These are phyloP conservation scores for Ustilago loliicola DNA, from an alignment of 1,284 basidiomycete genomes.

Conservation along the genomic window DNA sequence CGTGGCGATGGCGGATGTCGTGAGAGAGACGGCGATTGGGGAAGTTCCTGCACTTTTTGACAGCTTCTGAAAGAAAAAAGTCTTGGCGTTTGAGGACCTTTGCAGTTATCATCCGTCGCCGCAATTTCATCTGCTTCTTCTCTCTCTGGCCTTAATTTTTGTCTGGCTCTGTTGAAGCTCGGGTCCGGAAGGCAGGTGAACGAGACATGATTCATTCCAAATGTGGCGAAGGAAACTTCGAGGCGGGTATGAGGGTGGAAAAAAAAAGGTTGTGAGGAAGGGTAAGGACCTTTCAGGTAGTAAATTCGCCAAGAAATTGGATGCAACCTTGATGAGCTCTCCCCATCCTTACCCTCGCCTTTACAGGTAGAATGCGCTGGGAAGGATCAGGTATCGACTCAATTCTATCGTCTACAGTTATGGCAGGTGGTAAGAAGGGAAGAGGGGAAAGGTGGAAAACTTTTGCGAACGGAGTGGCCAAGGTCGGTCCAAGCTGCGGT, in stretches of 20 bases:
- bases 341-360: too few relatives aligned
- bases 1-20: conserved; percentile 15
- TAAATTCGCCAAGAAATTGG: conserved; percentile 2
- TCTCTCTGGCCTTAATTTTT: not conserved
- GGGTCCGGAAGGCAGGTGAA: not conserved
- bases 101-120: not conserved
- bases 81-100: conserved; percentile 18
- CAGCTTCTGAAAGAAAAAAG: conserved; percentile 8
- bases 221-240: not conserved
- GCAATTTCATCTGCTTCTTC: not conserved
- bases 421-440: too few relatives aligned
- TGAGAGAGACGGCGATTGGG: not conserved
- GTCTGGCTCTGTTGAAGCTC: not conserved
- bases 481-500: too few relatives aligned
- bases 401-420: too few relatives aligned
- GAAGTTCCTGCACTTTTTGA: conserved; percentile 19
- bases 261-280: not conserved
- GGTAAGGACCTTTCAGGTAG: conserved; percentile 4
- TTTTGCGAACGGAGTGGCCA: too few relatives aligned
- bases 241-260: not conserved
- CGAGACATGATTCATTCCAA: too few relatives aligned
- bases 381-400: too few relatives aligned
- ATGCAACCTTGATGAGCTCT: too few relatives aligned
- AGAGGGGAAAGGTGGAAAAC: too few relatives aligned
- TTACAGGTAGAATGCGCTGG: too few relatives aligned